Percentiles rank a stretch among this genome's conserved stretches.
Conservation (phyloP, 345 rosid species). For the Sapria himalayana region DNA sequence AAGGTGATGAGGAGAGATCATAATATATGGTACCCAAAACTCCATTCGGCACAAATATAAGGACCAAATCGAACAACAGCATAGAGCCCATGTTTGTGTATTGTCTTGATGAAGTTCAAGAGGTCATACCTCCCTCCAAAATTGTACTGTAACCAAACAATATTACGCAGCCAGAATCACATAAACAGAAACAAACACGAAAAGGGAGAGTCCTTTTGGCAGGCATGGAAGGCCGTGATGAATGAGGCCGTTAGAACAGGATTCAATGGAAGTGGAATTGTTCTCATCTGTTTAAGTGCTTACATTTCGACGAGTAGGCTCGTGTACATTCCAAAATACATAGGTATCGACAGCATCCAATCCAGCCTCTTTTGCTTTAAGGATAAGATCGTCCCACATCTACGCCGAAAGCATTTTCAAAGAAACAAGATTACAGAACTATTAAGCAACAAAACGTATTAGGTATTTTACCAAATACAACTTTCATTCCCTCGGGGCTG, state of each 20-base stretch:
- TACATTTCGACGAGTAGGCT: constrained; percentile 93
- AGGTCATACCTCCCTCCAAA: constrained; percentile 93
- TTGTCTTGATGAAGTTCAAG: constrained; percentile 68
- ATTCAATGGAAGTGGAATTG: constrained; percentile 1
- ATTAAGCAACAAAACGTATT: too few species aligned
- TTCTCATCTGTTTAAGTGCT: too few species aligned
- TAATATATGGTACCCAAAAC: constrained; percentile 95
- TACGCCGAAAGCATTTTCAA: constrained; percentile 10
- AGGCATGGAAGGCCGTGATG: background rate
- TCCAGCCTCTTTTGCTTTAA: constrained; percentile 94
- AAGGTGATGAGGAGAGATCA: too few species aligned
- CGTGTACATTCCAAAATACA: constrained; percentile 98
- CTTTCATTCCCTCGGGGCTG: too few species aligned
- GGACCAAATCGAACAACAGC: constrained; percentile 98
- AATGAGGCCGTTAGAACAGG: background rate
- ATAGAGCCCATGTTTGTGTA: constrained; percentile 76
- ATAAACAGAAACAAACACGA: background rate
- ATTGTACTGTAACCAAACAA: constrained; percentile 29
- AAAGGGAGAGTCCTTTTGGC: background rate
- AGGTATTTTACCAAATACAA: too few species aligned
- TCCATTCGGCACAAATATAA: constrained; percentile 98
- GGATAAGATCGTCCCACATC: constrained; percentile 99
- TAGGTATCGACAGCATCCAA: constrained; percentile 91
- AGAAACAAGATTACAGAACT: background rate
- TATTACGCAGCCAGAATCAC: background rate